A percentile compares a stretch with the other conserved stretches of the same genome.
Evolutionary conservation across 306 rosid species (phyloP).

Genomic region (Casuarina glauca): DNA sequence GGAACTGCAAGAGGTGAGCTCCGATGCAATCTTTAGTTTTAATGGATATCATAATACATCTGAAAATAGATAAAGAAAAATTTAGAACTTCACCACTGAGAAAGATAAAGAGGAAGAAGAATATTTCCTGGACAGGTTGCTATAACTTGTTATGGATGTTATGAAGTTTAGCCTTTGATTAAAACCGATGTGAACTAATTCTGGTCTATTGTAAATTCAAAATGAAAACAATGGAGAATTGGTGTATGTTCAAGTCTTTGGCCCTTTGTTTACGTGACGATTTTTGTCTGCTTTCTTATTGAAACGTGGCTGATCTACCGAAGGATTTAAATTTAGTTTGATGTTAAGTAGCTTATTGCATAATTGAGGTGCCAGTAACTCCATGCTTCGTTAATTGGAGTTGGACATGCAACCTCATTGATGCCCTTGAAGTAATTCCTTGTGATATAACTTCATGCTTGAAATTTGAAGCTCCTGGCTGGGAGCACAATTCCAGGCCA

Average conservation of each 20-base stretch:
- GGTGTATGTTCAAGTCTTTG: background rate
- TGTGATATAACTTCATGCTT: background rate
- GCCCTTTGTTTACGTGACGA: background rate
- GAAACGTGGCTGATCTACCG: conserved; percentile 3
- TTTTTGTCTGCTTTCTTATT: background rate
- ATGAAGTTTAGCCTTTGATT: background rate
- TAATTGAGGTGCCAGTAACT: background rate
- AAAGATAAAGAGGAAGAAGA: background rate
- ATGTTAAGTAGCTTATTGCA: background rate
- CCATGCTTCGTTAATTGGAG: background rate
- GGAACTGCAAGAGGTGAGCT: conserved; percentile 99
- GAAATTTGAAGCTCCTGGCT: background rate
- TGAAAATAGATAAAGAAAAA: background rate
- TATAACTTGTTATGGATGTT: background rate
- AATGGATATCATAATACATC: background rate
- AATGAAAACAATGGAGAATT: background rate
- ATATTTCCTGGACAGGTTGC: background rate
- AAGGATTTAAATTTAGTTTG: background rate
- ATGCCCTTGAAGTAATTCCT: background rate
- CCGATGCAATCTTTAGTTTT: conserved; percentile 2
- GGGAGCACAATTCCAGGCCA: conserved; percentile 4
- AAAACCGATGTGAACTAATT: background rate
- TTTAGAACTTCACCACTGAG: background rate
- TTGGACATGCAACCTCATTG: background rate
- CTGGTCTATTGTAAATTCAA: background rate